phyloP scores from a whole-genome alignment of 2,329 filamentous ascomycete species.

The Eurotiales sp. region DNA sequence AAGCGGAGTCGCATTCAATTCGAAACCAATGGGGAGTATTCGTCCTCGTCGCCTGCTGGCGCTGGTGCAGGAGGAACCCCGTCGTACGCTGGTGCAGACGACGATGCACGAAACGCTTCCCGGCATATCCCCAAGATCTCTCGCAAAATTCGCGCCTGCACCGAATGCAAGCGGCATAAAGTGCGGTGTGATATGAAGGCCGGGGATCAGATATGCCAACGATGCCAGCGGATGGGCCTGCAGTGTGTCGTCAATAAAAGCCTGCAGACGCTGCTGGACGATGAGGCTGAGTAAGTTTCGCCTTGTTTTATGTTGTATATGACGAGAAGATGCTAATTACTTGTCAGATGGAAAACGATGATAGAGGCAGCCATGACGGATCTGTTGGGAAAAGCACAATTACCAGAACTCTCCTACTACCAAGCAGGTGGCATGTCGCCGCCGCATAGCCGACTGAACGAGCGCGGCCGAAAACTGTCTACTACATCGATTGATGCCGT shows the following conservation, averaged over 20 bases:
- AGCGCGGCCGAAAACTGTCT: slow-evolving; percentile 30
- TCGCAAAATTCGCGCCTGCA: slow-evolving; percentile 48
- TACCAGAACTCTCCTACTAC: slow-evolving; percentile 37
- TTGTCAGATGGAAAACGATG: slow-evolving; percentile 35
- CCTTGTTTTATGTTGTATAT: neutral
- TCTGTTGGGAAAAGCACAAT: slow-evolving; percentile 32
- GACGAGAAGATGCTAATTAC: slow-evolving; percentile 17
- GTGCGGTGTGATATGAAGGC: slow-evolving; percentile 53
- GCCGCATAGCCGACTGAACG: slow-evolving; percentile 23
- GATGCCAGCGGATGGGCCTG: slow-evolving; percentile 48
- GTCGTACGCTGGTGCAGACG: slow-evolving; percentile 22
- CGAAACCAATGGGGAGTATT: slow-evolving; percentile 34
- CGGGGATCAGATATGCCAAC: slow-evolving; percentile 46
- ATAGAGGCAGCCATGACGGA: slow-evolving; percentile 38
- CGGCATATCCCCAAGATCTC: slow-evolving; percentile 40
- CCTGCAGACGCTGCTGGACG: slow-evolving; percentile 46
- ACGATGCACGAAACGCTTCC: slow-evolving; percentile 23
- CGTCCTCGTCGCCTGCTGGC: slow-evolving; percentile 26
- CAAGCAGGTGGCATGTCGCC: slow-evolving; percentile 29
- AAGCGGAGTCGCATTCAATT: slow-evolving; percentile 39
- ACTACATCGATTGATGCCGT: slow-evolving; percentile 29
- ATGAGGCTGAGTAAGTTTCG: slow-evolving; percentile 44
- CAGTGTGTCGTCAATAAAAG: slow-evolving; percentile 53
- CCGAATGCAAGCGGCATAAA: slow-evolving; percentile 53
- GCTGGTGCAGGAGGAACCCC: slow-evolving; percentile 17